Base-by-base conservation (phyloP, 345 rosid genomes). In the Gossypium herbaceum region DNA sequence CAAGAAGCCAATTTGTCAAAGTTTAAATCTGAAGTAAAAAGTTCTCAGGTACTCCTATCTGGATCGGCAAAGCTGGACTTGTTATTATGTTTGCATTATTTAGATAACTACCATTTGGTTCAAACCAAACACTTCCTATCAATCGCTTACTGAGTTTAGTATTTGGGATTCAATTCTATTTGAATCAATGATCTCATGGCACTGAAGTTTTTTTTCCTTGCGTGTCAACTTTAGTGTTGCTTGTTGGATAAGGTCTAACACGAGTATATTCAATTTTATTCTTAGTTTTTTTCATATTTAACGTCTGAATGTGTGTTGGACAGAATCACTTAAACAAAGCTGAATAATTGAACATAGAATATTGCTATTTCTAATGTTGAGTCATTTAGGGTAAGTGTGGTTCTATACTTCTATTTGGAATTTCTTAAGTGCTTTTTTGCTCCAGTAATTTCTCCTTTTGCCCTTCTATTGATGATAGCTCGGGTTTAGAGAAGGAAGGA, bases 1-100 rank as follows among this genome's bases (percentile, higher is more conserved):
- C 95, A 88, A 75, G 98, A 91, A 69, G 84, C 98, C 4, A 91
- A 88, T 78, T 78, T 94, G 48, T 91, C 97, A 0, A 92, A 92
- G 72, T 94, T 94, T 77, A 89, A 90, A 75, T 92, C 96, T 66
- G 89, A 94, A 89, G 90, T 94, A 6, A 80, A 88, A 79, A 91
- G 97, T 78, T 91, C 94, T 24, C 94, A 92, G 92, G 98, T 94
- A 83, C 64, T 61, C 2, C 12, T 47, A 11, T 67, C n/a, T 58
- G 24, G 51, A 68, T 22, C 7, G 6, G 22, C 58, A 68, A 68
- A 68, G 71, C 56, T 12, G 12, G 48, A 24, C 17, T 10, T 12
- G 7, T 51, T 51, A 16, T 51, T 2, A 27, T 69, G 44, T 69
- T 56, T 0, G 2, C 24, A 10, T 25, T 69, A 17, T 27, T 29